phyloP scores from a whole-genome alignment of 306 rosid species.

The Cicer judaicum region DNA sequence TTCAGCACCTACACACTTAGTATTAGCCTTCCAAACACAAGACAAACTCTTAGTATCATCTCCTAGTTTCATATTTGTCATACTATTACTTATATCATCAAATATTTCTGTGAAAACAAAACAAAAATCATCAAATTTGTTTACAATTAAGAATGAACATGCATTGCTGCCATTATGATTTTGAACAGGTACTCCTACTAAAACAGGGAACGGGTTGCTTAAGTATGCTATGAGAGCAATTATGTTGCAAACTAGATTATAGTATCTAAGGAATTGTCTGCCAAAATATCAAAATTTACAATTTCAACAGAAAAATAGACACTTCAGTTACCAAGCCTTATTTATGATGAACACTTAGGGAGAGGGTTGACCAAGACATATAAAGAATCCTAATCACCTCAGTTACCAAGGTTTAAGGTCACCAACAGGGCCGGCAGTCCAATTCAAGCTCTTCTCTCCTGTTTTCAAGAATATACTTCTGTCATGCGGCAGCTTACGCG shows the following conservation, averaged over 20 bases:
- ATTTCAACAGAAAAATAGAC: neutral
- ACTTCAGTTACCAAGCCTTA: slow-evolving; percentile 49
- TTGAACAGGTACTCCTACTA: neutral
- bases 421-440: slow-evolving; percentile 93
- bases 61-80: neutral
- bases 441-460: slow-evolving; percentile 73
- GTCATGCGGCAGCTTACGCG: slow-evolving; percentile 83
- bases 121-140: too few species aligned
- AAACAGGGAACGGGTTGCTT: neutral
- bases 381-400: slow-evolving; percentile 35
- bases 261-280: slow-evolving; percentile 35
- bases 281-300: slow-evolving; percentile 20
- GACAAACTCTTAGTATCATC: too few species aligned
- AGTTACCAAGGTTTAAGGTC: slow-evolving; percentile 90
- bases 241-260: slow-evolving; percentile 39
- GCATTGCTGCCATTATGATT: neutral
- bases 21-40: neutral
- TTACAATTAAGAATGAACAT: too few species aligned
- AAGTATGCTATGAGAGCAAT: slow-evolving; percentile 14
- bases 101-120: too few species aligned
- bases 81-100: neutral
- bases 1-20: neutral
- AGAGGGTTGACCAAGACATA: slow-evolving; percentile 37
- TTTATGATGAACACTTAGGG: slow-evolving; percentile 47
- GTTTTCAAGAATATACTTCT: slow-evolving; percentile 63